A percentile compares a stretch with the other conserved stretches of the same genome.
Conservation (phyloP, 768 basidiomycete genomes). For the Xerocomellus chrysenteron region DNA sequence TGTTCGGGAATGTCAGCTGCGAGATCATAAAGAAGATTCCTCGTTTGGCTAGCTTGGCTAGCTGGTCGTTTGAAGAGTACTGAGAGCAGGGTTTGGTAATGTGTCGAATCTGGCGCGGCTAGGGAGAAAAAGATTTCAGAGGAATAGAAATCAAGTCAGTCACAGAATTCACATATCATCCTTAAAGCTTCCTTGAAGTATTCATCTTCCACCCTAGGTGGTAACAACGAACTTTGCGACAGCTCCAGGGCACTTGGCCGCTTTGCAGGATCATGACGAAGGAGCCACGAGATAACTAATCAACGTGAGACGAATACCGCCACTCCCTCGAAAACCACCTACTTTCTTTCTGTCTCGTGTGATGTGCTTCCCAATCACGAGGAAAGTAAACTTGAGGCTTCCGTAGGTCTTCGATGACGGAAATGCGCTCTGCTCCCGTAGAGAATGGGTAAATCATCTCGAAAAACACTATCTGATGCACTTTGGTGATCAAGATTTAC, state of each 20-base stretch:
- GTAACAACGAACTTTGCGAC: constrained; percentile 74
- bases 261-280: constrained; percentile 76
- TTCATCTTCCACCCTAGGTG: constrained; percentile 77
- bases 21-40: constrained; percentile 72
- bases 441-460: constrained; percentile 91
- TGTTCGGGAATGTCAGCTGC: constrained; percentile 69
- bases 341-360: constrained; percentile 70
- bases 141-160: neutral
- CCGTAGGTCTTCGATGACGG: constrained; percentile 76
- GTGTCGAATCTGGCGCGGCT: constrained; percentile 81
- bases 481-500: neutral
- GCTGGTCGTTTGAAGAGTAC: constrained; percentile 76
- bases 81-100: constrained; percentile 74
- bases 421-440: constrained; percentile 81
- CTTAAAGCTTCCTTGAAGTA: constrained; percentile 78
- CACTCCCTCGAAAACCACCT: constrained; percentile 25
- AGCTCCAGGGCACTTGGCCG: constrained; percentile 84
- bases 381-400: constrained; percentile 77
- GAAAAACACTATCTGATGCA: constrained; percentile 84
- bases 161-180: constrained; percentile 60
- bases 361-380: constrained; percentile 61
- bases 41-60: constrained; percentile 57
- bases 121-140: neutral
- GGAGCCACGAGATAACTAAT: constrained; percentile 73
- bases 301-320: constrained; percentile 2